Evolutionary conservation across 495 filamentous ascomycete genomes (phyloP).

Genomic region (Coniosporium apollinis): DNA sequence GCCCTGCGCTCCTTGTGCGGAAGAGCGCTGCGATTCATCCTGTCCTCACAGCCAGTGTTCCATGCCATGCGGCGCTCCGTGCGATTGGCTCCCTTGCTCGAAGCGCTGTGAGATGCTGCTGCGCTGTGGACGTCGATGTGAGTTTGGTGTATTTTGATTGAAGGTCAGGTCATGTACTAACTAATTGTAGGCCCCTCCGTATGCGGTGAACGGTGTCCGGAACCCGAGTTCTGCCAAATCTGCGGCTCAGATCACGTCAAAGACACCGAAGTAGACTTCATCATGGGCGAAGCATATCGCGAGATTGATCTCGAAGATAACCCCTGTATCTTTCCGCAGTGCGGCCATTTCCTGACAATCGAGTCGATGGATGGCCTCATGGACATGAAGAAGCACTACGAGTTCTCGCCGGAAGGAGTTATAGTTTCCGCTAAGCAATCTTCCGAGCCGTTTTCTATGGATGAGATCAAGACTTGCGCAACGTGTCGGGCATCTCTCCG

Average conservation of each 20-base stretch:
- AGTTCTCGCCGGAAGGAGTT: slow-evolving; percentile 26
- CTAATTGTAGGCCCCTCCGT: slow-evolving; percentile 38
- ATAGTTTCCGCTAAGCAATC: slow-evolving; percentile 27
- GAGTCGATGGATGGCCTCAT: slow-evolving; percentile 50
- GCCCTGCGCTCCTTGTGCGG: slow-evolving; percentile 48
- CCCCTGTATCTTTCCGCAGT: slow-evolving; percentile 46
- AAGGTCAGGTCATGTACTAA: slow-evolving; percentile 11
- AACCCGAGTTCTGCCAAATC: slow-evolving; percentile 35
- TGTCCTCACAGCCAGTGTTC: slow-evolving; percentile 39
- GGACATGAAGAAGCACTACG: slow-evolving; percentile 42
- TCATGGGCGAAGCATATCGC: slow-evolving; percentile 31
- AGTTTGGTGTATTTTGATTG: slow-evolving; percentile 2
- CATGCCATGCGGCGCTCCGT: slow-evolving; percentile 49
- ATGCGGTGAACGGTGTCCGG: slow-evolving; percentile 50
- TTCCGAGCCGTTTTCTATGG: slow-evolving; percentile 34
- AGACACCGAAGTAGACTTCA: slow-evolving; percentile 34
- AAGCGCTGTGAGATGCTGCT: slow-evolving; percentile 40
- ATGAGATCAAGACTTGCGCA: slow-evolving; percentile 42
- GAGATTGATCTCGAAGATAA: slow-evolving; percentile 40
- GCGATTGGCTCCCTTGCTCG: slow-evolving; percentile 49
- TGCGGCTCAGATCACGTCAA: slow-evolving; percentile 31
- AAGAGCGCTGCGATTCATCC: slow-evolving; percentile 34
- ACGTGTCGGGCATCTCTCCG: slow-evolving; percentile 46
- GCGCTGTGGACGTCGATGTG: slow-evolving; percentile 33
- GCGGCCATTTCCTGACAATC: slow-evolving; percentile 48